Evolutionary conservation across 106 monocot genomes (phyloP), one percentile per base, ranked within the genome.

Genomic region (Acorus gramineus): DNA sequence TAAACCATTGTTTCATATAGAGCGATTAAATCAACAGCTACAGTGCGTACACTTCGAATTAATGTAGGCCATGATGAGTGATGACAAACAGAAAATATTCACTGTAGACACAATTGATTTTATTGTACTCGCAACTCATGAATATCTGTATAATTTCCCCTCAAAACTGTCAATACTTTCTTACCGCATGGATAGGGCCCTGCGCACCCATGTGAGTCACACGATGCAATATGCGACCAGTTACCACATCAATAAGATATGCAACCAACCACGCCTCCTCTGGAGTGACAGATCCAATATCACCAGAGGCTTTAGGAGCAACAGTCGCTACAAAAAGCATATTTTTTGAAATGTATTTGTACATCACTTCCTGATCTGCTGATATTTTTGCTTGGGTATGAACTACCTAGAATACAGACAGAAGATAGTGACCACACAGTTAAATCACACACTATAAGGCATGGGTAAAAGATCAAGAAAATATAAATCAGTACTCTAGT

Each of bases 311-410:
- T 76, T 89, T 92, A 6, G 89, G 89, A 71, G 85, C 56, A 71
- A 79, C 77, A 61, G 98, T 92, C 52, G 98, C 88, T 44, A 89
- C 80, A 78, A 92, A 99, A 60, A 99, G 55, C 12, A 89, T 57
- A 61, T 86, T 99, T 66, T 72, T 92, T 44, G 98, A 99, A 79
- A 92, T 78, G 50, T 92, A 92, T 67, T 99, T 99, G 11, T 89
- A 99, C 81, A 92, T 84, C 10, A 92, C 88, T 74, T 92, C 92
- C 49, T 99, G 74, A 77, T 99, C 88, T 44, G 79, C 89, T 46
- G 83, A 69, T 61, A 77, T 77, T 74, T 99, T 99, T 46, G 98
- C 98, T 84, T 99, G 98, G 28, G 98, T 92, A 66, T 99, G 98
- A 73, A 99, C 98, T 54, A 92, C 83, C 98, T 99, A 70, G 3